Evolutionary conservation across 306 rosid species (phyloP).

Genomic region (Astragalus glycyphyllos): DNA sequence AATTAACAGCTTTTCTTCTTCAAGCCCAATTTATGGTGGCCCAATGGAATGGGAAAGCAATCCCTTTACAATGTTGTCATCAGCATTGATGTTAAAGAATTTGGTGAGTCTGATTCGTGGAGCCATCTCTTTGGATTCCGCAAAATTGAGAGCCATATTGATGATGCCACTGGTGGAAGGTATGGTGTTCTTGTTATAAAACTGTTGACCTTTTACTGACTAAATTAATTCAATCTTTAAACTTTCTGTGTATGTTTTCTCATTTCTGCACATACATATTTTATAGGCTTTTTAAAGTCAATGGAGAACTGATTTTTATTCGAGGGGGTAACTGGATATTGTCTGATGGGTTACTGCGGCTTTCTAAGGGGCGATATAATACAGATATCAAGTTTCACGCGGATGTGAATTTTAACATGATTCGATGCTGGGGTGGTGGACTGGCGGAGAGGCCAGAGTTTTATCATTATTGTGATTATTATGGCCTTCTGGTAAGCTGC

Average conservation of each 20-base stretch:
- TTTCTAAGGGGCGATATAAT: conserved; percentile 81
- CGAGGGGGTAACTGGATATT: conserved; percentile 98
- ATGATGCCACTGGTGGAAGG: conserved; percentile 90
- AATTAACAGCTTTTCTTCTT: conserved; percentile 80
- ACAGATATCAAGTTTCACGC: conserved; percentile 94
- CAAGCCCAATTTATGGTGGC: conserved; percentile 99
- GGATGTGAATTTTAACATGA: conserved; percentile 95
- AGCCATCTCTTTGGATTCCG: conserved; percentile 87
- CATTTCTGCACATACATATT: conserved; percentile 32
- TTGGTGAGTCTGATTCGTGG: conserved; percentile 93
- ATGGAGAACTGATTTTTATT: conserved; percentile 85
- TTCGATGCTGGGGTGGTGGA: conserved; percentile 99
- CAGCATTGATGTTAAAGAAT: conserved; percentile 72
- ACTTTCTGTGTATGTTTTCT: conserved; percentile 24
- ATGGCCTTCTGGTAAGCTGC: conserved; percentile 84
- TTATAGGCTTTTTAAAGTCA: conserved; percentile 89
- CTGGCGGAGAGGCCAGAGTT: conserved; percentile 95
- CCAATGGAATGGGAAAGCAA: conserved; percentile 98
- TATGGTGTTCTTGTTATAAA: conserved; percentile 35
- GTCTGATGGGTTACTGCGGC: conserved; percentile 91
- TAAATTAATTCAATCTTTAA: conserved; percentile 25
- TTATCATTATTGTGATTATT: conserved; percentile 84
- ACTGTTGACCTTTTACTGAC: neutral
- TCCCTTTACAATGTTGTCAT: conserved; percentile 72
- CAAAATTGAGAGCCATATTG: conserved; percentile 84